These are phyloP conservation scores for Schizophyllum amplum DNA, from an alignment of 1,284 basidiomycete species.

Conservation along the genomic window DNA sequence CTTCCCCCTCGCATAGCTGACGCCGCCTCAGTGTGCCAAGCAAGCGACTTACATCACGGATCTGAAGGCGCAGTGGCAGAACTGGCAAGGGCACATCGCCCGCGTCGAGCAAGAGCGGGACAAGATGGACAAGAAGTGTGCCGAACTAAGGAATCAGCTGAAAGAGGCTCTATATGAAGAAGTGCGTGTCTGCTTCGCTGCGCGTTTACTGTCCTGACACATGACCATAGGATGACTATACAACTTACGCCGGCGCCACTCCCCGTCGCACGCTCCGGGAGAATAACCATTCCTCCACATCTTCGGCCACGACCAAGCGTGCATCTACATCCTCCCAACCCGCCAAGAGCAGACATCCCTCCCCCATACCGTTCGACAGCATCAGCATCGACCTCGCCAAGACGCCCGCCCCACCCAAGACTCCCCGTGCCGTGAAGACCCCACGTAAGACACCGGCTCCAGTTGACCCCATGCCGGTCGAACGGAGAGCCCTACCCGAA, in stretches of 20 bases:
- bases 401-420: neutral
- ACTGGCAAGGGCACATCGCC: neutral
- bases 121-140: neutral
- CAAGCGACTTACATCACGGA: neutral
- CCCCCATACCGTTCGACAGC: neutral
- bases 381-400: neutral
- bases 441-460: neutral
- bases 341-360: slow-evolving; percentile 1
- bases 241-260: slow-evolving; percentile 9
- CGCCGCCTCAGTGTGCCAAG: neutral
- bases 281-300: slow-evolving; percentile 19
- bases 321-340: slow-evolving; percentile 8
- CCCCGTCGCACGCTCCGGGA: slow-evolving; percentile 13
- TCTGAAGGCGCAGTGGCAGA: neutral
- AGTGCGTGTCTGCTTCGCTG: neutral
- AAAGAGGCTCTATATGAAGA: too few species aligned
- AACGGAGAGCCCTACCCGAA: neutral
- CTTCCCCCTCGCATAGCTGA: neutral
- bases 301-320: slow-evolving; percentile 17
- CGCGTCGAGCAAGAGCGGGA: neutral
- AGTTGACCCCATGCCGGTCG: neutral
- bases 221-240: slow-evolving; percentile 3
- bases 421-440: neutral
- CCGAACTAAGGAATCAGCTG: neutral
- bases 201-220: neutral